phyloP scores from a whole-genome alignment of 2,329 filamentous ascomycete species.

The Scleromitrula shiraiana region DNA sequence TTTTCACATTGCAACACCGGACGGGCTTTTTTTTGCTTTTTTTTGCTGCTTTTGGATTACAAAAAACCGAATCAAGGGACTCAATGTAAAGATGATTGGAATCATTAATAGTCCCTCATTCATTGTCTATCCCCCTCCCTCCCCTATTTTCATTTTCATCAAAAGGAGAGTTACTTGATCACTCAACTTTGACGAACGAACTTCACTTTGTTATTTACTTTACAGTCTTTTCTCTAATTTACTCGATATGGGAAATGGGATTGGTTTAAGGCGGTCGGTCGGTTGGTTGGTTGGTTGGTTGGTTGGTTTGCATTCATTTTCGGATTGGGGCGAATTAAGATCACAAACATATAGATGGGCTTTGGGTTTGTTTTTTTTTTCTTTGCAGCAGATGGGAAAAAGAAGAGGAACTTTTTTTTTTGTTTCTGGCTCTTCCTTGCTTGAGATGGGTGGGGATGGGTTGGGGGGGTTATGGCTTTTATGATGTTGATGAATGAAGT shows the following conservation, averaged over 20 bases:
- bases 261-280: neutral
- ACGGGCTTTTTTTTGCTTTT: neutral
- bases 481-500: neutral
- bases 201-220: neutral
- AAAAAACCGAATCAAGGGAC: slow-evolving; percentile 5
- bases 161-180: neutral
- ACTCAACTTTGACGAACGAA: neutral
- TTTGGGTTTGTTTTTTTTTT: neutral
- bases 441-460: neutral
- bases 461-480: slow-evolving; percentile 2
- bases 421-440: neutral
- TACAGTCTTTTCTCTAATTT: neutral
- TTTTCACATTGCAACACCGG: slow-evolving; percentile 2
- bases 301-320: neutral
- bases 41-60: slow-evolving; percentile 6
- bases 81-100: neutral
- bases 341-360: slow-evolving; percentile 8
- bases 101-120: too few relatives aligned
- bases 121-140: neutral
- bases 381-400: neutral
- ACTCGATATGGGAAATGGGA: neutral
- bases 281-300: neutral
- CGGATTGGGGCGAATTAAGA: neutral
- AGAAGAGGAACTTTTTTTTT: neutral
- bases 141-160: neutral